These are phyloP conservation scores for Dryadomyces quercus-mongolicae DNA, from an alignment of 2,329 filamentous ascomycete species.

Conservation along the genomic window DNA sequence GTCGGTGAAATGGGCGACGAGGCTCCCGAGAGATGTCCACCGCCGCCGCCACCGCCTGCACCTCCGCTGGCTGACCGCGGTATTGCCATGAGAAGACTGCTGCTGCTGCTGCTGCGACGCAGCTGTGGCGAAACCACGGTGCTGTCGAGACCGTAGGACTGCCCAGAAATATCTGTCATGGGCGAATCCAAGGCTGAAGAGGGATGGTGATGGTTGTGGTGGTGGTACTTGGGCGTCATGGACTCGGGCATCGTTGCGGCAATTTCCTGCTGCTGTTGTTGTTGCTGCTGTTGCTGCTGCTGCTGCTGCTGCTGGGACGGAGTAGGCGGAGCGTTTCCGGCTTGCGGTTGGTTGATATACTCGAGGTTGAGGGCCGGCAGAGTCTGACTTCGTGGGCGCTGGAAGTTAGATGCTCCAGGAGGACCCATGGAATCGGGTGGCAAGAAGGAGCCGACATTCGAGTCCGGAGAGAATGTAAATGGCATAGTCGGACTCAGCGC, in stretches of 20 bases:
- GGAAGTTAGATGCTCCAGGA: slow-evolving; percentile 39
- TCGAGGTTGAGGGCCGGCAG: slow-evolving; percentile 63
- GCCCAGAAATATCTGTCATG: slow-evolving; percentile 29
- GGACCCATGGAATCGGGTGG: slow-evolving; percentile 26
- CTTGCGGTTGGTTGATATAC: slow-evolving; percentile 33
- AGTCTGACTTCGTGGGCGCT: slow-evolving; percentile 75
- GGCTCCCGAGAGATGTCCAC: slow-evolving; percentile 23
- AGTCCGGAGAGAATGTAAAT: slow-evolving; percentile 65
- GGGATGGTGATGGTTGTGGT: slow-evolving; percentile 26
- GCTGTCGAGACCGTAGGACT: slow-evolving; percentile 25
- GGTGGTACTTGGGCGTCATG: slow-evolving; percentile 4
- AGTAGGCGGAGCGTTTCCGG: slow-evolving; percentile 22
- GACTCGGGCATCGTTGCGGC: slow-evolving; percentile 18
- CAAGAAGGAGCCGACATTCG: slow-evolving; percentile 53
- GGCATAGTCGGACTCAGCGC: slow-evolving; percentile 64
- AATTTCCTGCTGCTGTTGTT: slow-evolving; percentile 28
- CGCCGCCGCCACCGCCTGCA: slow-evolving; percentile 12
- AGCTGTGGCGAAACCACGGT: slow-evolving; percentile 29
- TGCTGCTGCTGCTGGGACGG: slow-evolving; percentile 1
- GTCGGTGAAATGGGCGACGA: slow-evolving; percentile 56
- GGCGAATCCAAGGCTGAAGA: slow-evolving; percentile 42
- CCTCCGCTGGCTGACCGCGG: slow-evolving; percentile 3
- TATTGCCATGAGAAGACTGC: slow-evolving; percentile 26
- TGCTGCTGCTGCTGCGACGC: slow-evolving; percentile 39
- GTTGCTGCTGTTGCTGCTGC: slow-evolving; percentile 39